Evolutionary conservation across 2,329 filamentous ascomycete genomes (phyloP), one percentile per base, ranked within the genome.

Genomic region (Chaetoscypha palmicola): DNA sequence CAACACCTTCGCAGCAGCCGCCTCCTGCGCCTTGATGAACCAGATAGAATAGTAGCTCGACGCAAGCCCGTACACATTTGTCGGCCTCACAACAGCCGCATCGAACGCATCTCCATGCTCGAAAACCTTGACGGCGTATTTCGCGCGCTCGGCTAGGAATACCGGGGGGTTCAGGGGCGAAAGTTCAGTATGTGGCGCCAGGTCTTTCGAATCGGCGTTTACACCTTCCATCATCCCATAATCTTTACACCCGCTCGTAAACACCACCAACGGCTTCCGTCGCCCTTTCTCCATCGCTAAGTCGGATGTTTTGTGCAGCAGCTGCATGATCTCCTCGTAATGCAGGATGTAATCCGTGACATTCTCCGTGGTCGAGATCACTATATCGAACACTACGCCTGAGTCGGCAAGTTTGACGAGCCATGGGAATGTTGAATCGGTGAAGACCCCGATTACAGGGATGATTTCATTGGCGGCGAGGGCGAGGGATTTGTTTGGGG

Each of bases 241-340:
- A 54, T 74, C 71, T 46, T 74, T 74, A 55, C 70, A 73, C 0
- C 71, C 71, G 2, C 67, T 70, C 8, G 64, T 68, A 54, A 67
- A 67, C 2, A 74, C 62, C 3, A 73, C 64, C 0, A 73, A 54
- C 0, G 70, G 66, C 14, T 41, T 41, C 30, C 58, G 58, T 2
- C 64, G 55, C 5, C 64, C 65, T 4, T 58, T 46, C 1, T 48
- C 42, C 20, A 62, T 64, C 19, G 64, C 66, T 3, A 53, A 53
- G 1, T 54, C 44, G 0, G 66, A 62, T 1, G 73, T 43, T 0
- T 36, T 47, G 1, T 52, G 57, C 1, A 73, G 49, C 4, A 72
- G 50, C 0, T 47, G 36, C 1, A 68, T 47, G 3, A 66, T 53
- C 23, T 68, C 59, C 0, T 58, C 49, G 45, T 64, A 71, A 49